Conservation (phyloP, 805 yeast genomes). For the Candida takata region DNA sequence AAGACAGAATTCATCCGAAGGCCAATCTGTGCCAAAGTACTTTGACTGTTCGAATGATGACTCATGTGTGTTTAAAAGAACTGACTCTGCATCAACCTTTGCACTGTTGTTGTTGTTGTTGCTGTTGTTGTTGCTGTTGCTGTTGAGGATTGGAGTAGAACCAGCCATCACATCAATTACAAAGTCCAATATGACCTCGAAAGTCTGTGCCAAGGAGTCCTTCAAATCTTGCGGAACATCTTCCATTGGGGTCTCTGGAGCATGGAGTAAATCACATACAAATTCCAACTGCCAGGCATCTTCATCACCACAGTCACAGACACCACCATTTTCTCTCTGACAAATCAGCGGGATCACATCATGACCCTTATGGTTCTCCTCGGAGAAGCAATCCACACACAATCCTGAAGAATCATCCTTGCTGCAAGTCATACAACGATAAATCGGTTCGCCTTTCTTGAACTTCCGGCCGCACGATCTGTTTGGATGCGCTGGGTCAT, state of each 20-base stretch:
- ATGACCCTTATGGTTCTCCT: slow-evolving; percentile 66
- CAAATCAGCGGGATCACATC: slow-evolving; percentile 57
- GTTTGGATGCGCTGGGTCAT: slow-evolving; percentile 42
- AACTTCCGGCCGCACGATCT: slow-evolving; percentile 72
- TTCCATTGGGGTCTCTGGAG: slow-evolving; percentile 16
- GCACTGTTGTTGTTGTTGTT: no score
- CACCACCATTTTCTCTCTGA: slow-evolving; percentile 56
- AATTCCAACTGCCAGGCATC: slow-evolving; percentile 67
- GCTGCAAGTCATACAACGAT: slow-evolving; percentile 69
- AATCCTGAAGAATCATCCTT: slow-evolving; percentile 79
- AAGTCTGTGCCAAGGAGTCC: slow-evolving; percentile 30
- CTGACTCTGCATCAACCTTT: slow-evolving; percentile 21
- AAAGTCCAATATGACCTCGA: slow-evolving; percentile 48
- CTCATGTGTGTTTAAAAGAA: slow-evolving; percentile 30
- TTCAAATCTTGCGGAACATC: slow-evolving; percentile 39
- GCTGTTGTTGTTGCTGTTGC: no score
- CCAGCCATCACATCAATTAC: slow-evolving; percentile 55
- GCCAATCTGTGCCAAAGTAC: slow-evolving; percentile 39
- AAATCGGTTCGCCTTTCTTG: slow-evolving; percentile 73
- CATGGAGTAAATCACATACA: slow-evolving; percentile 38
- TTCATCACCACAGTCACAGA: slow-evolving; percentile 74
- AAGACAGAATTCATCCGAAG: slow-evolving; percentile 43
- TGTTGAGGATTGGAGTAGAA: slow-evolving; percentile 17
- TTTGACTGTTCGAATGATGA: slow-evolving; percentile 25
- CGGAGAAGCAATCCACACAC: slow-evolving; percentile 69